Evolutionary conservation across 2,329 filamentous ascomycete genomes (phyloP).

Genomic region (Dothistroma pini): DNA sequence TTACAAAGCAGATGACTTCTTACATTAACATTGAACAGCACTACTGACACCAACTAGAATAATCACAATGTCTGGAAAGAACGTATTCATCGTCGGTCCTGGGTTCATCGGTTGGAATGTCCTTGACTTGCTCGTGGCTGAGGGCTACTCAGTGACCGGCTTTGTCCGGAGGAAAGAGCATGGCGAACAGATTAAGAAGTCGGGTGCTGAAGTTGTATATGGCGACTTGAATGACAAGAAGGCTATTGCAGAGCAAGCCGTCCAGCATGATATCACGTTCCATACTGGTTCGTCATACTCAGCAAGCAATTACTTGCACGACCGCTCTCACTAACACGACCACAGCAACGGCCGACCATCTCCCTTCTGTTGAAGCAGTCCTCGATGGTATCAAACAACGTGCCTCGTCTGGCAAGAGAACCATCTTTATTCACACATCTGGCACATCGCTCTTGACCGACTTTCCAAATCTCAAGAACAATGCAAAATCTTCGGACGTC

Average conservation of each 20-base stretch:
- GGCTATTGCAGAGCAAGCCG: constrained; percentile 39
- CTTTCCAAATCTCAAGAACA: constrained; percentile 25
- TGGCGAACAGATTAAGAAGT: constrained; percentile 36
- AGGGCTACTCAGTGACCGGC: constrained; percentile 40
- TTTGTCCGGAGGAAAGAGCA: constrained; percentile 42
- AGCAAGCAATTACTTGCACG: background rate
- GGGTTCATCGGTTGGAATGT: constrained; percentile 50
- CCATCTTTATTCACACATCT: constrained; percentile 51
- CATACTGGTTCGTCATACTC: constrained; percentile 36
- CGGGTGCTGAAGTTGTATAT: constrained; percentile 38
- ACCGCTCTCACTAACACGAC: background rate
- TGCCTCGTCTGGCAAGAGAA: constrained; percentile 36
- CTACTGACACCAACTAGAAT: background rate
- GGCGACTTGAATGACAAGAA: constrained; percentile 43
- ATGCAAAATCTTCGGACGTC: constrained; percentile 38
- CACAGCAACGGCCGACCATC: constrained; percentile 47
- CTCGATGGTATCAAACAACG: constrained; percentile 43
- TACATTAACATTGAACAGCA: background rate
- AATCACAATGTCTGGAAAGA: constrained; percentile 25
- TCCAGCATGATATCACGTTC: constrained; percentile 43
- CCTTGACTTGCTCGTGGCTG: constrained; percentile 42
- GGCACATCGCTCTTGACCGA: constrained; percentile 45
- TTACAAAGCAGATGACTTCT: constrained; percentile 4
- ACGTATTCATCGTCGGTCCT: constrained; percentile 45
- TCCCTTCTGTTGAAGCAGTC: constrained; percentile 45